Conservation (phyloP, 2,329 filamentous ascomycete species). For the Colletotrichum tamarilloi region DNA sequence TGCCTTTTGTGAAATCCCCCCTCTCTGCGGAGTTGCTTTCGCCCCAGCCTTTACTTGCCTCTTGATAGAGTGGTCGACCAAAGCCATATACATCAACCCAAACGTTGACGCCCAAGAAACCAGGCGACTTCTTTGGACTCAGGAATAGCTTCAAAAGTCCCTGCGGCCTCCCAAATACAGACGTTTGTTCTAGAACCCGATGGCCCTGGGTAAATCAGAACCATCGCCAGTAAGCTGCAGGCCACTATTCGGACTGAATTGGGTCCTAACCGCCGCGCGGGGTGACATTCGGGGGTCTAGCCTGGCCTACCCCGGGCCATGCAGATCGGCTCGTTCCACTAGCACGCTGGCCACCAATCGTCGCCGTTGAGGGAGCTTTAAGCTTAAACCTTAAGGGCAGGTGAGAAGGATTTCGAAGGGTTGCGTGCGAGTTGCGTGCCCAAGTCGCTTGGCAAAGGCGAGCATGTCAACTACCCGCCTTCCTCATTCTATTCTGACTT, state of each 20-base stretch:
- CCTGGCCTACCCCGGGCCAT: background rate
- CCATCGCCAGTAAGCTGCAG: background rate
- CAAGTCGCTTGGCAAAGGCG: background rate
- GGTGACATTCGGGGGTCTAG: background rate
- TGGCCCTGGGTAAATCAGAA: background rate
- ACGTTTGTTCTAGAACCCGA: background rate
- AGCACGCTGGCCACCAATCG: background rate
- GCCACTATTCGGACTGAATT: background rate
- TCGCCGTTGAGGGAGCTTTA: conserved; percentile 5
- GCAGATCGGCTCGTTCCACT: conserved; percentile 21
- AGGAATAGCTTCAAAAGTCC: background rate
- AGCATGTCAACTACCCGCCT: background rate
- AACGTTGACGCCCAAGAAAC: background rate
- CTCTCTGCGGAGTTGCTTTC: background rate
- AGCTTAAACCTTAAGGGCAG: conserved; percentile 34
- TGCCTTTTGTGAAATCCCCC: background rate
- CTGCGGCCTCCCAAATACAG: background rate
- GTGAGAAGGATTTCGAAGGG: conserved; percentile 24
- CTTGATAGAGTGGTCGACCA: background rate
- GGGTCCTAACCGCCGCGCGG: conserved; percentile 1
- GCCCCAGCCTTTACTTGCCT: background rate
- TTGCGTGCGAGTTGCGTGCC: conserved; percentile 23
- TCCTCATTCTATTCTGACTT: background rate
- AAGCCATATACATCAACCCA: background rate
- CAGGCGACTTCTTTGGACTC: background rate